Evolutionary conservation across 768 basidiomycete genomes (phyloP).

Genomic region (Ephemerocybe angulata): DNA sequence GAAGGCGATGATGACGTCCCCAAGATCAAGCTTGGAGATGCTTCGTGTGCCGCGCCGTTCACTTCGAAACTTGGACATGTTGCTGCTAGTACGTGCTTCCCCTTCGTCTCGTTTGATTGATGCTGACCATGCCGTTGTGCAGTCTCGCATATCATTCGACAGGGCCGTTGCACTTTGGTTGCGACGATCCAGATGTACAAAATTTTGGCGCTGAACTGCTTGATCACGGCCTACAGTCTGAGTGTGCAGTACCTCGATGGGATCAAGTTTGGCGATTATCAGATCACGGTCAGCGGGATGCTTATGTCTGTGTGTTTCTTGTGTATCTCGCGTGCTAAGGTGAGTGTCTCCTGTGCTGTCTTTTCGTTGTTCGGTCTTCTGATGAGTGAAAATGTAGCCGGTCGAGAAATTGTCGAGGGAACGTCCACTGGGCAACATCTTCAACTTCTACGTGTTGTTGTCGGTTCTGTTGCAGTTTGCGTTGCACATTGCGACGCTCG

Average conservation of each 20-base stretch:
- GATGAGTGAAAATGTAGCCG: constrained; percentile 49
- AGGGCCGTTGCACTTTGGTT: constrained; percentile 97
- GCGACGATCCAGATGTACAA: constrained; percentile 99
- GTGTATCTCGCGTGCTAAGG: constrained; percentile 96
- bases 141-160: constrained; percentile 97
- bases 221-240: constrained; percentile 97
- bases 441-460: constrained; percentile 91
- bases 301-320: constrained; percentile 98
- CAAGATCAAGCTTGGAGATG: constrained; percentile 99
- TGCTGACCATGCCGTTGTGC: constrained; percentile 1
- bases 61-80: constrained; percentile 98
- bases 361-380: neutral
- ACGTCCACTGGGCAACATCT: constrained; percentile 91
- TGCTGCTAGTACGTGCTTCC: constrained; percentile 71
- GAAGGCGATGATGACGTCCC: constrained; percentile 94
- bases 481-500: constrained; percentile 82
- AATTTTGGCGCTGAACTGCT: constrained; percentile 94
- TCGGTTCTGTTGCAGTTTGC: constrained; percentile 93
- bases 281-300: constrained; percentile 94
- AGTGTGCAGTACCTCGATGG: constrained; percentile 98
- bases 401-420: constrained; percentile 93
- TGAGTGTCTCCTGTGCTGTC: constrained; percentile 29
- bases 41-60: constrained; percentile 97
- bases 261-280: constrained; percentile 99
- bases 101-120: neutral